These are phyloP conservation scores for Linum trigynum DNA, from an alignment of 345 rosid species.

Conservation along the genomic window DNA sequence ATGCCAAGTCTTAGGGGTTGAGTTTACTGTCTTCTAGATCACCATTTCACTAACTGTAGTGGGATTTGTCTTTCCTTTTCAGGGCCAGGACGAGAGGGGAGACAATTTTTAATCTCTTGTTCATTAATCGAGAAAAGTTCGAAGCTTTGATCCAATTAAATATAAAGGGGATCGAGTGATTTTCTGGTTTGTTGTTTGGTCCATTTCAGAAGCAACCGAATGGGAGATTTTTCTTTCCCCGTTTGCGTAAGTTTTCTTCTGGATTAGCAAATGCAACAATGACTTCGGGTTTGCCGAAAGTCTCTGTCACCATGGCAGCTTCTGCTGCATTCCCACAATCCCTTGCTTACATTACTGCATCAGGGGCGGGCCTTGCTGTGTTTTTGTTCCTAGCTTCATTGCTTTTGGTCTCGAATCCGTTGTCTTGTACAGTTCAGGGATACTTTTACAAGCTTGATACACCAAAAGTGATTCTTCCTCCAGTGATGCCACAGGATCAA, in stretches of 20 bases:
- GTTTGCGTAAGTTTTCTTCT: not conserved
- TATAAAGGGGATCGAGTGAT: no score
- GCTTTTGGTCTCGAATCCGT: slow-evolving; percentile 51
- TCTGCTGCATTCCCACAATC: slow-evolving; percentile 40
- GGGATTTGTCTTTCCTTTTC: no score
- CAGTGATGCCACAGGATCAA: slow-evolving; percentile 10
- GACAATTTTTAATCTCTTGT: no score
- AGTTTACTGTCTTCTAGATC: no score
- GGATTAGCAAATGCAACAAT: slow-evolving; percentile 25
- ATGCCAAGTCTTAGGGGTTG: no score
- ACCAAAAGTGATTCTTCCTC: slow-evolving; percentile 23
- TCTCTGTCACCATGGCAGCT: slow-evolving; percentile 16
- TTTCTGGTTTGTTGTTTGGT: not conserved
- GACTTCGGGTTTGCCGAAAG: slow-evolving; percentile 47
- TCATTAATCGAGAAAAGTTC: no score
- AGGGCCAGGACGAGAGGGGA: no score
- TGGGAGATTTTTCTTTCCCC: not conserved
- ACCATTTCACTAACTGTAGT: no score
- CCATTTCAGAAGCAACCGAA: not conserved
- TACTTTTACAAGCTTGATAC: slow-evolving; percentile 52
- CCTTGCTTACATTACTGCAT: slow-evolving; percentile 43
- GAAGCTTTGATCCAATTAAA: no score
- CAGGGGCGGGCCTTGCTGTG: slow-evolving; percentile 53
- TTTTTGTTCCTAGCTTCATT: slow-evolving; percentile 58
- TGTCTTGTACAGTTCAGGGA: slow-evolving; percentile 42